phyloP scores from a whole-genome alignment of 2,329 filamentous ascomycete genomes.

The Scleromitrula shiraiana region DNA sequence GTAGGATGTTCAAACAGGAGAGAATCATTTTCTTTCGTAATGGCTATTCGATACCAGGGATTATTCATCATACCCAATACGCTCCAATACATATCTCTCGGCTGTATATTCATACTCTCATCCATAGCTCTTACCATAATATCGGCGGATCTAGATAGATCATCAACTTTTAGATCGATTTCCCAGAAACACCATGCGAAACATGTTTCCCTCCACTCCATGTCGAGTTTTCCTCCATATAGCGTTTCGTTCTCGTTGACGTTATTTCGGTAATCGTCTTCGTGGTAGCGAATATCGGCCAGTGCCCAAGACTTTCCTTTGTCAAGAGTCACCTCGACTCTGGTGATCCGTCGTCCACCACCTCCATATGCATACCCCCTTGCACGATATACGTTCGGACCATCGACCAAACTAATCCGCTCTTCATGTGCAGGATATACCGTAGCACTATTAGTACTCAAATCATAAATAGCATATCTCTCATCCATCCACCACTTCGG shows the following conservation, averaged over 20 bases:
- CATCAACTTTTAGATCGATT: constrained; percentile 54
- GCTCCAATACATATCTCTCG: constrained; percentile 92
- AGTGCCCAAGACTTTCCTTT: constrained; percentile 74
- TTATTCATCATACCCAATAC: constrained; percentile 98
- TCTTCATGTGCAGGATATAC: constrained; percentile 77
- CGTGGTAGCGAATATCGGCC: constrained; percentile 70
- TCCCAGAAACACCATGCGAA: constrained; percentile 96
- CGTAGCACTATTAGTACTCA: constrained; percentile 78
- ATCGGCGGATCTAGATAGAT: constrained; percentile 58
- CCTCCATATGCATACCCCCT: constrained; percentile 85
- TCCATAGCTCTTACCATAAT: constrained; percentile 85
- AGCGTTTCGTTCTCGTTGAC: constrained; percentile 50
- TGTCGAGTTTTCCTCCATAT: constrained; percentile 70
- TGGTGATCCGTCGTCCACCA: constrained; percentile 73
- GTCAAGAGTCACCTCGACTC: constrained; percentile 77
- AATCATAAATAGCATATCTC: constrained; percentile 84
- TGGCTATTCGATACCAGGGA: constrained; percentile 78
- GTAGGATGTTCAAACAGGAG: constrained; percentile 85
- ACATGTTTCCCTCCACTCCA: constrained; percentile 70
- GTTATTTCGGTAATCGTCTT: constrained; percentile 70
- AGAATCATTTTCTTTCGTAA: constrained; percentile 56
- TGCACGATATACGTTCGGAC: constrained; percentile 50
- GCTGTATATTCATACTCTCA: constrained; percentile 77
- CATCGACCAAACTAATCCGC: constrained; percentile 42
- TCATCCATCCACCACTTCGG: constrained; percentile 81